phyloP scores from a whole-genome alignment of 352 stramenopile genomes.

The Pythium vanterpoolii region DNA sequence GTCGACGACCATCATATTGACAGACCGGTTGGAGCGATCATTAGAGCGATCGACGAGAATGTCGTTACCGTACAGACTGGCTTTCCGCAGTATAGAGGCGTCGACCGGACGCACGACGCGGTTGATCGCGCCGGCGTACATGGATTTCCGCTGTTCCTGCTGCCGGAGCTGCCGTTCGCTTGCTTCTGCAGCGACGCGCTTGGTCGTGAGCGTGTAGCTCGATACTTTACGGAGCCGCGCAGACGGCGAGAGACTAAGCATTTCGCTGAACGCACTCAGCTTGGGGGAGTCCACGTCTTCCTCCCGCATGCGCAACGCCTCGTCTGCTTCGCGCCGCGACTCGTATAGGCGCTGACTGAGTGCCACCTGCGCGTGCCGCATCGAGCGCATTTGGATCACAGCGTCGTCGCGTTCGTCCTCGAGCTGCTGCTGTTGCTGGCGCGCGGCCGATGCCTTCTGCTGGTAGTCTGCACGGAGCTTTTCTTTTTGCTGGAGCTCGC shows the following conservation, averaged over 20 bases:
- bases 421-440: conserved; percentile 43
- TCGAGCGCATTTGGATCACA: conserved; percentile 34
- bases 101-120: conserved; percentile 12
- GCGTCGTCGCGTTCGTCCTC: conserved; percentile 57
- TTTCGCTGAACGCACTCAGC: conserved; percentile 41
- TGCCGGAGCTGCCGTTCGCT: conserved; percentile 13
- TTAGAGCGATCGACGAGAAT: too few relatives aligned
- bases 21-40: background rate
- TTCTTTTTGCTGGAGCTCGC: conserved; percentile 53
- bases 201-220: conserved; percentile 23
- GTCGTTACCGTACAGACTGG: conserved; percentile 11
- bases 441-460: conserved; percentile 42
- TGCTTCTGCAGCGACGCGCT: conserved; percentile 11
- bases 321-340: conserved; percentile 36
- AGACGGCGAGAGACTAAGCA: conserved; percentile 18
- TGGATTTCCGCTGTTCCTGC: conserved; percentile 21
- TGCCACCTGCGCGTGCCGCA: conserved; percentile 37
- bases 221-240: conserved; percentile 13
- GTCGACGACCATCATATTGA: conserved; percentile 8
- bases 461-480: conserved; percentile 56
- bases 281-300: conserved; percentile 60
- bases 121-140: conserved; percentile 17
- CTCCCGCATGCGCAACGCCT: conserved; percentile 63
- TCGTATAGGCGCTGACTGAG: conserved; percentile 37
- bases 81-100: conserved; percentile 14